Evolutionary conservation across 2,329 filamentous ascomycete species (phyloP).

Genomic region (Colletotrichum magnum): DNA sequence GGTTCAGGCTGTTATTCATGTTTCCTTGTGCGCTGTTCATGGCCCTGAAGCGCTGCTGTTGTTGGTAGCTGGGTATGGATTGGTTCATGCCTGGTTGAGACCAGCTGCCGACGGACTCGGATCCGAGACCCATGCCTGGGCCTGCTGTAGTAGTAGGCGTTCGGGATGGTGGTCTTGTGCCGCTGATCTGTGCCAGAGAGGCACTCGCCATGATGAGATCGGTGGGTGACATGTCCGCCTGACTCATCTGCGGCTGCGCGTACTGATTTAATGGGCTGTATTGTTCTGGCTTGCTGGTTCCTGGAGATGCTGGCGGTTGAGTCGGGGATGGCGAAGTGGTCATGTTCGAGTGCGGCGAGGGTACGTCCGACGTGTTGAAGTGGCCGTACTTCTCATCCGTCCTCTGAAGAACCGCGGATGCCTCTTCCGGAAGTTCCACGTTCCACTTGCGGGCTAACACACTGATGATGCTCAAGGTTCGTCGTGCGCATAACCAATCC

Average conservation of each 20-base stretch:
- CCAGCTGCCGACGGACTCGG: constrained; percentile 43
- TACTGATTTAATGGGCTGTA: constrained; percentile 54
- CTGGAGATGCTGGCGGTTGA: constrained; percentile 42
- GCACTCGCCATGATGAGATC: constrained; percentile 47
- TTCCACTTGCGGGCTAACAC: constrained; percentile 91
- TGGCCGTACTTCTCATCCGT: constrained; percentile 85
- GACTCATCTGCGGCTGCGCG: constrained; percentile 46
- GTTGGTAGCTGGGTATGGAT: constrained; percentile 47
- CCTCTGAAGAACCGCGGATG: constrained; percentile 79
- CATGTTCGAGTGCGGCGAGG: constrained; percentile 63
- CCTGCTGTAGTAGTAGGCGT: background rate
- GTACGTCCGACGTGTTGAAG: constrained; percentile 74
- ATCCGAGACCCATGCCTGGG: background rate
- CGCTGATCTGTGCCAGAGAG: constrained; percentile 44
- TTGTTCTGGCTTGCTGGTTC: constrained; percentile 47
- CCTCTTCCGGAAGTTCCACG: constrained; percentile 88
- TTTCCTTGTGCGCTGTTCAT: constrained; percentile 5
- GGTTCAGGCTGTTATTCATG: constrained; percentile 4
- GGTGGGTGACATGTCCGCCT: constrained; percentile 44
- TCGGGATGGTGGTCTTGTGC: constrained; percentile 27
- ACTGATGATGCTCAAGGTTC: constrained; percentile 87
- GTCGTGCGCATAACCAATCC: constrained; percentile 90
- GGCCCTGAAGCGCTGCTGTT: constrained; percentile 39
- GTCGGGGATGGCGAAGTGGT: constrained; percentile 48
- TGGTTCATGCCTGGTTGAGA: constrained; percentile 45